These are phyloP conservation scores for Colletotrichum spinosum DNA, from an alignment of 2,329 filamentous ascomycete genomes.

Conservation along the genomic window DNA sequence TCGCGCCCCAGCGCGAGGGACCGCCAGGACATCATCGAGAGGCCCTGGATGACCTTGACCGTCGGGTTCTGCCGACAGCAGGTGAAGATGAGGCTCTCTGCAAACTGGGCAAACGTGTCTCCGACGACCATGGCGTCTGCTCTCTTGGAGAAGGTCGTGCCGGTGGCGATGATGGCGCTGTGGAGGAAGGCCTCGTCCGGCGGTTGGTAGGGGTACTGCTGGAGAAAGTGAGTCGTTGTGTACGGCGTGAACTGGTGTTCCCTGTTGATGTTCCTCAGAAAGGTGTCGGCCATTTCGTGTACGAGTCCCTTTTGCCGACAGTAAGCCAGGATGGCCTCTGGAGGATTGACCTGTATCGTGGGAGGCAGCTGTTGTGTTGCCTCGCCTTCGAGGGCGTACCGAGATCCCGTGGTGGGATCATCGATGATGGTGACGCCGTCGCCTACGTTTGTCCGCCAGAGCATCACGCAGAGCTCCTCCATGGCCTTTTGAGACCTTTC, in stretches of 20 bases:
- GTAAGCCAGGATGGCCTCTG: slow-evolving; percentile 30
- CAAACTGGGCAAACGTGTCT: slow-evolving; percentile 35
- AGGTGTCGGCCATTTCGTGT: slow-evolving; percentile 29
- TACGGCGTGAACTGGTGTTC: slow-evolving; percentile 38
- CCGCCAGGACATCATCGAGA: slow-evolving; percentile 38
- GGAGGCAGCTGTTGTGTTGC: not conserved
- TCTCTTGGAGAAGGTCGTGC: slow-evolving; percentile 27
- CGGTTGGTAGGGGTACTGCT: slow-evolving; percentile 30
- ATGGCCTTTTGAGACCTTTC: slow-evolving; percentile 36
- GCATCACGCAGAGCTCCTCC: slow-evolving; percentile 39
- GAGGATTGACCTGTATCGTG: not conserved
- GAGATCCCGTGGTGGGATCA: slow-evolving; percentile 30
- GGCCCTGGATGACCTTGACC: slow-evolving; percentile 34
- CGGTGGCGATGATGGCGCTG: slow-evolving; percentile 34
- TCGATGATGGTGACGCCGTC: slow-evolving; percentile 38
- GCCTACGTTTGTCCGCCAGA: slow-evolving; percentile 38
- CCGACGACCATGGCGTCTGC: slow-evolving; percentile 19
- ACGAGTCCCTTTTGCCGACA: slow-evolving; percentile 28
- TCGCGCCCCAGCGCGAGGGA: slow-evolving; percentile 37
- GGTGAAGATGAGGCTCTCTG: slow-evolving; percentile 33
- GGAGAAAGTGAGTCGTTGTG: slow-evolving; percentile 25
- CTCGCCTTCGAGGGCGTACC: slow-evolving; percentile 21
- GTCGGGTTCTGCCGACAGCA: slow-evolving; percentile 35
- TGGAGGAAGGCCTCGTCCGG: slow-evolving; percentile 33
- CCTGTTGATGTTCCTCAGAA: slow-evolving; percentile 36